A percentile compares a stretch with the other conserved stretches of the same genome.
Conservation (phyloP, 1,139 yeast genomes). For the Yamadazyma diospyri region DNA sequence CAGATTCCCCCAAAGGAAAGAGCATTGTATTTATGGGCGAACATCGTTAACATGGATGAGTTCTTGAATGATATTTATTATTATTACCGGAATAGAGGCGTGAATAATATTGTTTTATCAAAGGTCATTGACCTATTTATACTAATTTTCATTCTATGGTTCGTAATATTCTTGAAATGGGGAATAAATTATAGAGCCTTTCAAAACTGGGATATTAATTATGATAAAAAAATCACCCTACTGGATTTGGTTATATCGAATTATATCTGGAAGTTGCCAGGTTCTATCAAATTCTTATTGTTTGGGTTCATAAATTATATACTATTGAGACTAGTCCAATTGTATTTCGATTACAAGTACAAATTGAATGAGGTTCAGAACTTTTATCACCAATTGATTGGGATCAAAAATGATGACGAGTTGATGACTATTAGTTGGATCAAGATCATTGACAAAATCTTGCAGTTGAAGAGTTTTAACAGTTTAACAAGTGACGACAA, state of each 20-base stretch:
- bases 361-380: constrained; percentile 60
- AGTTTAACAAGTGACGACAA: constrained; percentile 48
- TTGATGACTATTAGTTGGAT: constrained; percentile 94
- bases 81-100: constrained; percentile 84
- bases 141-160: constrained; percentile 69
- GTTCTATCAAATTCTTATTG: constrained; percentile 52
- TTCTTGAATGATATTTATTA: constrained; percentile 79
- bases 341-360: constrained; percentile 47
- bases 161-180: constrained; percentile 76
- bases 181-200: constrained; percentile 67
- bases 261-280: constrained; percentile 55
- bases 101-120: constrained; percentile 66
- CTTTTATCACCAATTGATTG: constrained; percentile 64
- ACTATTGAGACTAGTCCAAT: constrained; percentile 54
- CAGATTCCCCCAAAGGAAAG: constrained; percentile 63
- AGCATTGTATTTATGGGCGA: constrained; percentile 95
- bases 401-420: constrained; percentile 68
- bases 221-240: constrained; percentile 26
- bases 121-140: constrained; percentile 67
- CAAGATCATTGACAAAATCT: constrained; percentile 72
- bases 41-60: constrained; percentile 83
- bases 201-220: constrained; percentile 16
- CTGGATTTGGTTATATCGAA: constrained; percentile 52
- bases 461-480: constrained; percentile 75
- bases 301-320: constrained; percentile 63